Evolutionary conservation across 768 basidiomycete species (phyloP).

Genomic region (Cystobasidium ongulense): DNA sequence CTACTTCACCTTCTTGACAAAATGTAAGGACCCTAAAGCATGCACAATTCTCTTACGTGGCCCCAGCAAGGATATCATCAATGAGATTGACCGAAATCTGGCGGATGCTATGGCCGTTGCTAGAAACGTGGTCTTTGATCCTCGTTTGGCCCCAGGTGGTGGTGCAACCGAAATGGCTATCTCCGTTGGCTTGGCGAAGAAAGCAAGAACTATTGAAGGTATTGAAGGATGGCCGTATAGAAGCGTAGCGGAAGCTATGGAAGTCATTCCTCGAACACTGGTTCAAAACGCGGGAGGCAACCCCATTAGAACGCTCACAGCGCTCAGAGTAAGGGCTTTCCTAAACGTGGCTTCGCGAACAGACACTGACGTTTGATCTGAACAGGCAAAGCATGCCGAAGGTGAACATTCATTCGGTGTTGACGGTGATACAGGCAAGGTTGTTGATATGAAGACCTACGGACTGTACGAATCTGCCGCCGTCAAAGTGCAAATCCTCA

Average conservation of each 20-base stretch:
- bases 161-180: conserved; percentile 99
- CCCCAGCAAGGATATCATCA: conserved; percentile 94
- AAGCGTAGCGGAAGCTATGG: conserved; percentile 91
- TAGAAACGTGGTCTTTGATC: conserved; percentile 93
- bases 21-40: conserved; percentile 82
- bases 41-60: conserved; percentile 97
- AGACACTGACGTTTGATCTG: neutral
- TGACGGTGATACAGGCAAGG: conserved; percentile 89
- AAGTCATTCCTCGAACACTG: conserved; percentile 89
- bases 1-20: conserved; percentile 97
- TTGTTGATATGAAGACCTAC: conserved; percentile 89
- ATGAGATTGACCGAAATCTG: conserved; percentile 95
- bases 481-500: conserved; percentile 95
- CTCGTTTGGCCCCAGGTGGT: conserved; percentile 83
- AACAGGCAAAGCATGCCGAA: conserved; percentile 84
- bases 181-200: conserved; percentile 65
- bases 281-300: conserved; percentile 94
- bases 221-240: conserved; percentile 85
- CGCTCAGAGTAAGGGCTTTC: conserved; percentile 63
- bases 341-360: neutral
- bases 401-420: conserved; percentile 89
- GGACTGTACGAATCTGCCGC: conserved; percentile 91
- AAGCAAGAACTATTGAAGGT: conserved; percentile 70
- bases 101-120: conserved; percentile 97
- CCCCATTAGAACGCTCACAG: conserved; percentile 83